Percentiles rank a stretch among this genome's conserved stretches.
Evolutionary conservation across 768 basidiomycete genomes (phyloP).

Genomic region (Panaeolus papilionaceus): DNA sequence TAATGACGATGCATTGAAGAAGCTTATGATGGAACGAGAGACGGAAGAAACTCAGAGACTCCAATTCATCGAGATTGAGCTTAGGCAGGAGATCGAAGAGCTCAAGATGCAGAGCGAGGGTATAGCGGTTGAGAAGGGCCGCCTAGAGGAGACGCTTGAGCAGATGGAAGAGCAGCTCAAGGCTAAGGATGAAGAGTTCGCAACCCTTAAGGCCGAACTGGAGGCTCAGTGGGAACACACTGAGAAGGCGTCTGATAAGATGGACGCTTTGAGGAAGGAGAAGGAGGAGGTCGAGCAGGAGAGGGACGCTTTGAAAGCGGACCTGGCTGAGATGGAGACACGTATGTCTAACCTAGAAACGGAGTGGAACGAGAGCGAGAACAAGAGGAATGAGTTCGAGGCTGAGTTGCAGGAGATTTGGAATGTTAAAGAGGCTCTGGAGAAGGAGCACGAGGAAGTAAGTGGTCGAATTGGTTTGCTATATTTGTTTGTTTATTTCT

Average conservation of each 20-base stretch:
- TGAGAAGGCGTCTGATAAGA: conserved; percentile 56
- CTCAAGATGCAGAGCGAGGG: conserved; percentile 47
- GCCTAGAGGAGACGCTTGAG: conserved; percentile 51
- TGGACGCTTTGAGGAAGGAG: conserved; percentile 41
- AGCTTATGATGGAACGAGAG: conserved; percentile 46
- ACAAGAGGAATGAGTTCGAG: conserved; percentile 61
- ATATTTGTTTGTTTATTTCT: background rate
- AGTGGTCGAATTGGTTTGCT: conserved; percentile 22
- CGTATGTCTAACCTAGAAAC: conserved; percentile 53
- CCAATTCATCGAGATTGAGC: conserved; percentile 45
- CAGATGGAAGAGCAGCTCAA: conserved; percentile 45
- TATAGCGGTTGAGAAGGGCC: conserved; percentile 49
- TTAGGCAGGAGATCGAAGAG: conserved; percentile 60
- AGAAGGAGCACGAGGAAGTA: conserved; percentile 64
- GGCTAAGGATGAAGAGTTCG: conserved; percentile 50
- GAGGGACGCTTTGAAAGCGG: conserved; percentile 43
- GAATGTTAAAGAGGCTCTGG: conserved; percentile 56
- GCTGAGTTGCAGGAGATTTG: conserved; percentile 58
- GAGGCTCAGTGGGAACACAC: conserved; percentile 77
- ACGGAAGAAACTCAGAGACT: conserved; percentile 50
- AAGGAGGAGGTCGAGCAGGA: conserved; percentile 43
- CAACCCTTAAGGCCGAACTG: conserved; percentile 63
- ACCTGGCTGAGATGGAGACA: conserved; percentile 49
- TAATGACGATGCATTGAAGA: conserved; percentile 51
- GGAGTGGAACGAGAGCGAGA: conserved; percentile 64